These are phyloP conservation scores for Gossypium mustelinum DNA, from an alignment of 345 rosid species.

Conservation along the genomic window DNA sequence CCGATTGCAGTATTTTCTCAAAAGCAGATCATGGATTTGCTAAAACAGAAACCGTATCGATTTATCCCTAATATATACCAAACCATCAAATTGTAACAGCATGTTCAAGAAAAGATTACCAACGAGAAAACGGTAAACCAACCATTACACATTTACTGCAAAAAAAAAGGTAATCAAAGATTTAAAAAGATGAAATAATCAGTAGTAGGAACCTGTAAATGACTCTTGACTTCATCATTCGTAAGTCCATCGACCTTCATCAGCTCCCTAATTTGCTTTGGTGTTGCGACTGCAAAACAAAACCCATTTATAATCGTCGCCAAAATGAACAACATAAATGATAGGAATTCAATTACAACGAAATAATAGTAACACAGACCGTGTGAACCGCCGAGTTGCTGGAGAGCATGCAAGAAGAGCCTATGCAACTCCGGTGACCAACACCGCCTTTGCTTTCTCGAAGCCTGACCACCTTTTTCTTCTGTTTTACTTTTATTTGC, in stretches of 20 bases:
- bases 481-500: slow-evolving; percentile 26
- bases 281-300: slow-evolving; percentile 67
- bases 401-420: slow-evolving; percentile 76
- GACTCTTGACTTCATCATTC: slow-evolving; percentile 97
- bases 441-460: slow-evolving; percentile 75
- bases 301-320: slow-evolving; percentile 1
- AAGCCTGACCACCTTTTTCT: slow-evolving; percentile 40
- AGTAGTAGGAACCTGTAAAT: slow-evolving; percentile 65
- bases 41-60: not conserved
- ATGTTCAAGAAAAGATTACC: too few relatives aligned
- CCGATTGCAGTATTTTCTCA: slow-evolving; percentile 1
- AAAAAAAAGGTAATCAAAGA: not conserved
- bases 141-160: not conserved
- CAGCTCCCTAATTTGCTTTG: slow-evolving; percentile 87
- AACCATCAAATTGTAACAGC: too few relatives aligned
- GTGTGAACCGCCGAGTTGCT: slow-evolving; percentile 92
- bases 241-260: slow-evolving; percentile 96
- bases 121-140: too few relatives aligned
- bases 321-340: not conserved
- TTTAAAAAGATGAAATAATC: not conserved
- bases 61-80: not conserved
- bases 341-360: not conserved
- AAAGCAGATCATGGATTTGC: not conserved
- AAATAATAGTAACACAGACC: slow-evolving; percentile 31
- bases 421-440: slow-evolving; percentile 98